Evolutionary conservation across 345 rosid genomes (phyloP).

Genomic region (Garcia nutans): DNA sequence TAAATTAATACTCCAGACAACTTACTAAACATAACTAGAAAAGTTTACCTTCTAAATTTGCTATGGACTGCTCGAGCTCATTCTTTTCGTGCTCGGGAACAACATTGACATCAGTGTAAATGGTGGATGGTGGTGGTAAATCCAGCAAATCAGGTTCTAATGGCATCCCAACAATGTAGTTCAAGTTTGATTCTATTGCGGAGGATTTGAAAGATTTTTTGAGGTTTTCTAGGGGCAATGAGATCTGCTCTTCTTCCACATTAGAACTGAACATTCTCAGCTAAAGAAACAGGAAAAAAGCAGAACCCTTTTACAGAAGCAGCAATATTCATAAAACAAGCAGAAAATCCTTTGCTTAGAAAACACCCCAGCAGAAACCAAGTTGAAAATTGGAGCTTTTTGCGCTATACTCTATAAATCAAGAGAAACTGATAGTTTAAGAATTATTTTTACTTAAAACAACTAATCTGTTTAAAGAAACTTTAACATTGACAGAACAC

Average conservation of each 20-base stretch:
- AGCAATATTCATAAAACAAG: slow-evolving; percentile 3
- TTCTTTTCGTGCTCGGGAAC: slow-evolving; percentile 74
- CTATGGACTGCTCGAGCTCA: slow-evolving; percentile 57
- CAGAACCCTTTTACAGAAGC: slow-evolving; percentile 22
- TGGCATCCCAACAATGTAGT: slow-evolving; percentile 28
- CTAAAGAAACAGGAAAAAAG: slow-evolving; percentile 17
- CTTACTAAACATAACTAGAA: not conserved
- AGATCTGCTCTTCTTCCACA: slow-evolving; percentile 44
- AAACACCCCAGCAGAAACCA: slow-evolving; percentile 5
- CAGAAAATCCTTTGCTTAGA: slow-evolving; percentile 8
- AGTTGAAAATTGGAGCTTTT: not conserved
- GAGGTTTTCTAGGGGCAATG: slow-evolving; percentile 29
- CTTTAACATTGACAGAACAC: slow-evolving; percentile 3
- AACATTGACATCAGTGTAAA: slow-evolving; percentile 64
- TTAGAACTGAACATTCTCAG: slow-evolving; percentile 25
- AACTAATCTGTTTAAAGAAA: not conserved
- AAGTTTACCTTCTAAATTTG: slow-evolving; percentile 57
- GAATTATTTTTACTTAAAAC: not conserved
- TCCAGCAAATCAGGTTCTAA: slow-evolving; percentile 42
- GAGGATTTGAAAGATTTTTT: slow-evolving; percentile 26
- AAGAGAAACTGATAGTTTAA: too few species aligned
- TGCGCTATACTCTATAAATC: not conserved
- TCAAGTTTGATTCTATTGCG: slow-evolving; percentile 36
- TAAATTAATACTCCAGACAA: not conserved
- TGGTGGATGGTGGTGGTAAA: slow-evolving; percentile 36